Conservation (phyloP, 139 green algal genomes). For the Auxenochlorella protothecoides region DNA sequence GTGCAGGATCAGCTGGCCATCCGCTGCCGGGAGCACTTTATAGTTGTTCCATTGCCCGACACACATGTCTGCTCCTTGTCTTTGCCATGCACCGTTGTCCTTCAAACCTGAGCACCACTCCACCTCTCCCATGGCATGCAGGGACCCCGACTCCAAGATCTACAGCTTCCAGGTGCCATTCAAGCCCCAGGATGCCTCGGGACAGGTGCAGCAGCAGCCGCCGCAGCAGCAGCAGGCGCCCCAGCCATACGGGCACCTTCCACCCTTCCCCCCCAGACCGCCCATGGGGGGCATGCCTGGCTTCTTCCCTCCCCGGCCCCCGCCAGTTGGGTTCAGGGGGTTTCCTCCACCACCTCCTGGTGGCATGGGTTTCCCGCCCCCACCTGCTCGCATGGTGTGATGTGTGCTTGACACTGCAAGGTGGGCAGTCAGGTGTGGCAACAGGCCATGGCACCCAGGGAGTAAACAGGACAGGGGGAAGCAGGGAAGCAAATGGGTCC, state of each 20-base stretch:
- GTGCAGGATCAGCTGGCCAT: constrained; percentile 22
- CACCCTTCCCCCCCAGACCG: neutral
- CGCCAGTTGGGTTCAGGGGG: neutral
- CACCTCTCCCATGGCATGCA: constrained; percentile 14
- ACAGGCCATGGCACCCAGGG: too few species aligned
- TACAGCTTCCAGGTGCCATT: constrained; percentile 83
- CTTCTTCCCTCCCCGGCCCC: too few species aligned
- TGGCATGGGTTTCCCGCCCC: neutral
- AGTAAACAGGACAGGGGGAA: too few species aligned
- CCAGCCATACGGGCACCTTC: neutral
- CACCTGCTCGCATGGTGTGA: neutral
- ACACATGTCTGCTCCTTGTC: neutral
- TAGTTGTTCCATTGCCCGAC: neutral
- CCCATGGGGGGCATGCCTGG: too few species aligned
- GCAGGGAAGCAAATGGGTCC: too few species aligned
- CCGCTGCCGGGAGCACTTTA: neutral
- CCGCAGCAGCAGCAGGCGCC: constrained; percentile 8
- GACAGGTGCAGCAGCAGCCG: neutral
- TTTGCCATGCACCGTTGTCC: neutral
- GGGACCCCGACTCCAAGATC: constrained; percentile 74
- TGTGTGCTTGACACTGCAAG: too few species aligned
- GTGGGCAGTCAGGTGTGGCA: too few species aligned
- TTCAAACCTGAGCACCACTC: neutral
- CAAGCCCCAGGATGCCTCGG: constrained; percentile 17
- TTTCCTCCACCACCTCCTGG: neutral